Conservation (phyloP, 805 yeast genomes). For the Monosporozyma aquatica region DNA sequence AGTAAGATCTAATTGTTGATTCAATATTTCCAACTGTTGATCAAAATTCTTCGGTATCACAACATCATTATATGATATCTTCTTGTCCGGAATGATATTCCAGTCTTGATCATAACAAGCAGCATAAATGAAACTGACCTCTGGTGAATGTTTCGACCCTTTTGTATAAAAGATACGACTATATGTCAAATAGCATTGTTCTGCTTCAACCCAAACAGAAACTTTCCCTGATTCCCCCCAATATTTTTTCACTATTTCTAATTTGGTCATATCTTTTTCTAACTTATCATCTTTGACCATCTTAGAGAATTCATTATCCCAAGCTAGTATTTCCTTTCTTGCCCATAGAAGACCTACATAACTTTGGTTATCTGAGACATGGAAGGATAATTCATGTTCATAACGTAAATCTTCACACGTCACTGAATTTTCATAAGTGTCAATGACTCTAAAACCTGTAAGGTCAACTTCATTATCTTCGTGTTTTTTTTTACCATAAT, state of each 20-base stretch:
- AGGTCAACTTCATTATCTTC: not conserved
- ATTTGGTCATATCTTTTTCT: constrained; percentile 7
- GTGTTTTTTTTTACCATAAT: not conserved
- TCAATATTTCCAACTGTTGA: constrained; percentile 18
- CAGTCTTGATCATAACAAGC: constrained; percentile 39
- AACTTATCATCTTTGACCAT: constrained; percentile 1
- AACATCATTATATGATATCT: constrained; percentile 27
- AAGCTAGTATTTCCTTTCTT: constrained; percentile 5
- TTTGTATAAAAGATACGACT: constrained; percentile 34
- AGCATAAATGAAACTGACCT: constrained; percentile 34
- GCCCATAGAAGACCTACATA: constrained; percentile 3
- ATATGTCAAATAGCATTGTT: constrained; percentile 40
- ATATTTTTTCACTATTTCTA: constrained; percentile 6
- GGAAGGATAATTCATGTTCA: constrained; percentile 4
- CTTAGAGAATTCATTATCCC: not conserved
- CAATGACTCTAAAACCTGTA: not conserved
- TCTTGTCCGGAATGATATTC: constrained; percentile 26
- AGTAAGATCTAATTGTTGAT: constrained; percentile 17
- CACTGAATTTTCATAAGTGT: constrained; percentile 5
- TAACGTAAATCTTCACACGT: constrained; percentile 7
- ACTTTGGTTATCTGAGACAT: not conserved
- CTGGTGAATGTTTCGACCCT: constrained; percentile 10
- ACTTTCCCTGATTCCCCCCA: constrained; percentile 29
- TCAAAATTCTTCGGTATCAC: constrained; percentile 18
- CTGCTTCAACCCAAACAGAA: constrained; percentile 35